Base-by-base conservation (phyloP, 2,329 filamentous ascomycete genomes). In the Boeremia lycopersici region DNA sequence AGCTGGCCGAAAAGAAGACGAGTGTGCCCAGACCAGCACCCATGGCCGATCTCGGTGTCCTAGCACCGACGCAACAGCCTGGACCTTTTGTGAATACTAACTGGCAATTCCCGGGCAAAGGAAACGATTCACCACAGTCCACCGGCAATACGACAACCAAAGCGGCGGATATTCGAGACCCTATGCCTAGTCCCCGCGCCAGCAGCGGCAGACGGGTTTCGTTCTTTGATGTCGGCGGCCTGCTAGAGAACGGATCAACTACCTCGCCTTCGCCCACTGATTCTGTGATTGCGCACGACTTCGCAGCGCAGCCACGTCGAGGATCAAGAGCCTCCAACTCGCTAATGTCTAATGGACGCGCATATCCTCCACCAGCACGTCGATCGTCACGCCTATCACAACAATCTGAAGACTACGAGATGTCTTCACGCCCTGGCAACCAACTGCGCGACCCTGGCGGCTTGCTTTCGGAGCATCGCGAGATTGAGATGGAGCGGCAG, bases 141-240 rank as follows among this genome's bases (percentile, higher is more conserved):
- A 67, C 64, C 43, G 60, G 60, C 17, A 67, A 72, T 10, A 60
- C 60, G 3, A 65, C 64, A 15, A 36, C 62, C 15, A 70, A 63
- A 29, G 50, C 56, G 11, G 57, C 59, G 6, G 56, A 69, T 10
- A 57, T 63, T 15, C 70, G 73, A 46, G 69, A 75, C 36, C 66
- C 75, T 23, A 69, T 74, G 39, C 69, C 77, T 40, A 73, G 72
- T 55, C 76, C 72, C 47, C 71, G 61, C 25, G 59, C 56, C 40
- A 63, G 61, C 17, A 82, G 84, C 38, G 63, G 61, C 11, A 81
- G 84, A 4, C 79, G 83, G 41, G 85, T 95, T 4, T 91, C 90
- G 0, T 93, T 96, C 72, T 92, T 93, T 65, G 93, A 96, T 62
- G 88, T 92, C 1, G 91, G 91, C 19, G 90, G 90, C 0, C 77